Evolutionary conservation across 192 early-diverging fungal genomes (phyloP).

Genomic region (Mortierella alpina): DNA sequence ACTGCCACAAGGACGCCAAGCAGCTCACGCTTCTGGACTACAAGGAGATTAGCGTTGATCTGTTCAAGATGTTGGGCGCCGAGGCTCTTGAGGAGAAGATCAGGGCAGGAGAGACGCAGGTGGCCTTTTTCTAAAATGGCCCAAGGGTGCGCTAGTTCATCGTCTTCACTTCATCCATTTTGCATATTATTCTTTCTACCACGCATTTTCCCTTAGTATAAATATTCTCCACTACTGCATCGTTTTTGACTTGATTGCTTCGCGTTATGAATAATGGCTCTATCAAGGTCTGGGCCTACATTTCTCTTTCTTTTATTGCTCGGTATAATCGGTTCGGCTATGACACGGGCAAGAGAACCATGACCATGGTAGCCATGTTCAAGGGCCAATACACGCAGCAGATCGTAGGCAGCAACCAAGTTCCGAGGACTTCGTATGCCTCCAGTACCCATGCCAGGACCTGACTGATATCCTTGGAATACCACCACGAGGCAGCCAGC

Average conservation of each 20-base stretch:
- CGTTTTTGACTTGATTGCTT: background rate
- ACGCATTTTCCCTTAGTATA: background rate
- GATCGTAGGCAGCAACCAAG: conserved; percentile 70
- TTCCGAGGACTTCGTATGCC: conserved; percentile 74
- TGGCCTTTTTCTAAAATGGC: conserved; percentile 34
- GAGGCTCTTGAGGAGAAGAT: conserved; percentile 31
- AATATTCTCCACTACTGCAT: background rate
- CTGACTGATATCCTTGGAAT: conserved; percentile 51
- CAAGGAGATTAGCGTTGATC: conserved; percentile 67
- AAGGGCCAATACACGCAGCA: conserved; percentile 81
- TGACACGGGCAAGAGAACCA: conserved; percentile 45
- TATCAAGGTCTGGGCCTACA: background rate
- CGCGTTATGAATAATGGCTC: no score
- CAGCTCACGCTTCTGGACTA: conserved; percentile 69
- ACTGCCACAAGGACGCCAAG: conserved; percentile 68
- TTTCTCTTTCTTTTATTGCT: background rate
- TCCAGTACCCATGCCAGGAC: conserved; percentile 63
- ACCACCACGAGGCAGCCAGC: conserved; percentile 51
- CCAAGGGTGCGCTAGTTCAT: background rate
- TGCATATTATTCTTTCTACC: no score
- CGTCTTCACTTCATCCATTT: background rate
- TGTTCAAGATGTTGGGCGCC: conserved; percentile 59
- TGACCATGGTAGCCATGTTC: conserved; percentile 57
- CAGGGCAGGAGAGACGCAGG: conserved; percentile 29
- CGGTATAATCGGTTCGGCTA: background rate